Evolutionary conservation across 371 early-diverging fungal genomes (phyloP), one percentile per base, ranked within the genome.

Genomic region (Phascolomyces articulosus): DNA sequence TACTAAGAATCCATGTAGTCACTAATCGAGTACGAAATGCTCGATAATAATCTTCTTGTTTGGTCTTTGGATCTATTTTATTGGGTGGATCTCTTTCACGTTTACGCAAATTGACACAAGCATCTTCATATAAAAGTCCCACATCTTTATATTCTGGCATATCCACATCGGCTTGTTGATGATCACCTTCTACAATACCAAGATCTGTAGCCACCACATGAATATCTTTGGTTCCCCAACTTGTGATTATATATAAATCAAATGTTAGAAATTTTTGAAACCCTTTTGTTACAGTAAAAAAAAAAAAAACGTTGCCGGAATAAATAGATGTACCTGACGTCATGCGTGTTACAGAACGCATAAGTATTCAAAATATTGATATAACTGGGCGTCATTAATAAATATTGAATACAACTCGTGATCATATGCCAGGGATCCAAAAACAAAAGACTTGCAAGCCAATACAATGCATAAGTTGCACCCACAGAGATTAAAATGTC

Each of bases 341-440:
- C 98, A 70, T 93, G 93, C 0, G 91, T 92, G 77, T 95, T 94
- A 68, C 95, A 94, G 73, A 93, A 97, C 0, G 97, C 96, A 63
- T 96, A 98, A 2, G 95, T 93, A 79, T 88, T 95, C 60, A 97
- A 73, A 53, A 97, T 91, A 76, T 96, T 97, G 63, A 94, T 82
- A 49, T 87, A 90, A 15, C 82, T 85, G 11, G 97, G 96, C 67
- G 95, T 71, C 71, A 97, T 75, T 64, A 93, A 77, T 65, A 95
- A 73, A 73, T 98, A 97, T 75, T 95, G 95, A 24, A 93, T 4
- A 57, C 95, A 88, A 40, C 89, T 90, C 3, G 94, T 95, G 49
- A 98, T 68, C 95, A 96, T 94, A 73, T 98, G 98, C 95, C 94
- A 95, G 16, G 96, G 95, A 73, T 98, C 96, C 23, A 94, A 70